Percentiles rank a stretch among this genome's conserved stretches.
These are phyloP conservation scores for Helichrysum umbraculigerum DNA, from an alignment of 129 eudicot species.

Conservation along the genomic window DNA sequence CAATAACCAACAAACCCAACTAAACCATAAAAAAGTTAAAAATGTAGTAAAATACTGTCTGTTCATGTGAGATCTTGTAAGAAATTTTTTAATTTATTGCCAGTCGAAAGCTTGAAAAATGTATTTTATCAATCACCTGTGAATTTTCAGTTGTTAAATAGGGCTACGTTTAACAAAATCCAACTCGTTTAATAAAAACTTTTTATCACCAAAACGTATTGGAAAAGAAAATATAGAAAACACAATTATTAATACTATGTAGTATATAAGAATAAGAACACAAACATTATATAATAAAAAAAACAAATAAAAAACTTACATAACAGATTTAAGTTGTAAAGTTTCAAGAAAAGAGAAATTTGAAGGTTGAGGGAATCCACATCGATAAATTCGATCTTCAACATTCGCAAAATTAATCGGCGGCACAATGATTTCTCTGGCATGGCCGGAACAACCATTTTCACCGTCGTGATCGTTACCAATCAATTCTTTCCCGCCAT, in stretches of 20 bases:
- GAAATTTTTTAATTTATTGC: too few relatives aligned
- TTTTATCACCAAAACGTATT: too few relatives aligned
- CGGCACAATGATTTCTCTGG: slow-evolving; percentile 24
- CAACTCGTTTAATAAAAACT: too few relatives aligned
- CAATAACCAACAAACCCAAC: not conserved
- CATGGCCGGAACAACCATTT: not conserved
- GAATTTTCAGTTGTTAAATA: too few relatives aligned
- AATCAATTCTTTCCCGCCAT: slow-evolving; percentile 26
- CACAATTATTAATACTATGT: too few relatives aligned
- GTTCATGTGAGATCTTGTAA: too few relatives aligned
- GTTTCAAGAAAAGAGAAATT: slow-evolving; percentile 50
- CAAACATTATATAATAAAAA: too few relatives aligned
- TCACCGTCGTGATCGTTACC: slow-evolving; percentile 9
- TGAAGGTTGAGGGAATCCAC: slow-evolving; percentile 59
- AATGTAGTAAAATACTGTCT: not conserved
- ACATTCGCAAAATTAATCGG: slow-evolving; percentile 56
- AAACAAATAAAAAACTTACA: slow-evolving; percentile 32
- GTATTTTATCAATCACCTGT: too few relatives aligned
- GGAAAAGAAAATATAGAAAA: too few relatives aligned
- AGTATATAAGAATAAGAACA: too few relatives aligned
- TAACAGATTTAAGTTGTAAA: slow-evolving; percentile 52
- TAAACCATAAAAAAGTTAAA: not conserved
- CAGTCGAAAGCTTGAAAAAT: too few relatives aligned
- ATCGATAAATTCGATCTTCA: slow-evolving; percentile 59
- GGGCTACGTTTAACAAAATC: too few relatives aligned